phyloP scores from a whole-genome alignment of 208 protist species.

The Acanthamoeba culbertsoni region DNA sequence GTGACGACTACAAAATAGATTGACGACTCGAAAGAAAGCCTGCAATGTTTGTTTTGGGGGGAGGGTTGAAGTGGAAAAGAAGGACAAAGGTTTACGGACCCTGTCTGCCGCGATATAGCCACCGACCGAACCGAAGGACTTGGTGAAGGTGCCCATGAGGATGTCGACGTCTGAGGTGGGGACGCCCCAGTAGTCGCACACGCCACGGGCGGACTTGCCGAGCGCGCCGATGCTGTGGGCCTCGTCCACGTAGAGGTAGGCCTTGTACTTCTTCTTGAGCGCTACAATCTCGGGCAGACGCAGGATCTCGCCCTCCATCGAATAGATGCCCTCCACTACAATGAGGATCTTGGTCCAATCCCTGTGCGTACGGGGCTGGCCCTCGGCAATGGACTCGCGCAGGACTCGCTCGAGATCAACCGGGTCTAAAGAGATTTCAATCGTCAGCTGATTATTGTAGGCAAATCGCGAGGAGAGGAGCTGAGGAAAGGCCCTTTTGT shows the following conservation, averaged over 20 bases:
- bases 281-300: slow-evolving; percentile 80
- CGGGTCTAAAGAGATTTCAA: too few species aligned
- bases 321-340: slow-evolving; percentile 84
- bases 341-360: slow-evolving; percentile 85
- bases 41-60: background rate
- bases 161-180: slow-evolving; percentile 83
- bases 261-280: slow-evolving; percentile 87
- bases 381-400: slow-evolving; percentile 88
- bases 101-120: slow-evolving; percentile 81
- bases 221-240: slow-evolving; percentile 89
- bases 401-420: slow-evolving; percentile 81
- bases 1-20: too few species aligned
- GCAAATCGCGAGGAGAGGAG: background rate
- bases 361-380: slow-evolving; percentile 87
- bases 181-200: slow-evolving; percentile 60
- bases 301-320: slow-evolving; percentile 85
- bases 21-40: too few species aligned
- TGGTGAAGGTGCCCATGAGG: slow-evolving; percentile 91
- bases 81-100: background rate
- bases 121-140: slow-evolving; percentile 85
- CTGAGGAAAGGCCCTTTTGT: background rate
- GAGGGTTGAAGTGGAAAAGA: background rate
- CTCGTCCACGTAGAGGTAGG: slow-evolving; percentile 88
- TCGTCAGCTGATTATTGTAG: too few species aligned
- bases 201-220: slow-evolving; percentile 63